Evolutionary conservation across 1,139 yeast species (phyloP).

Genomic region (Yamadazyma triangularis): DNA sequence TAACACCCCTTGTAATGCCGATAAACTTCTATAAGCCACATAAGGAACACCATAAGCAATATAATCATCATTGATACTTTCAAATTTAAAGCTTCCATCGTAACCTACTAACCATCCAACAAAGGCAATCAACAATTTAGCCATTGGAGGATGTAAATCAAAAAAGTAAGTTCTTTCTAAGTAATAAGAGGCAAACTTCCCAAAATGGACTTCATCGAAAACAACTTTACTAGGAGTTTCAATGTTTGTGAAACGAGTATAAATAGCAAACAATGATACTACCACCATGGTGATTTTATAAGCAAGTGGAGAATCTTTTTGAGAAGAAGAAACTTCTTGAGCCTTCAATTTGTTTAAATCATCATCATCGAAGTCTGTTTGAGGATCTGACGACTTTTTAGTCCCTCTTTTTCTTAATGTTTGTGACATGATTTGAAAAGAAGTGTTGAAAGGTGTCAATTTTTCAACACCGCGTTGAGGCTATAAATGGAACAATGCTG

Average conservation of each 20-base stretch:
- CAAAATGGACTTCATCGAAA: conserved; percentile 97
- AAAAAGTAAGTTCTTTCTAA: conserved; percentile 82
- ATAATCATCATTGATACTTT: conserved; percentile 83
- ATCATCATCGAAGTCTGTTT: neutral
- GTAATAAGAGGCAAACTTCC: conserved; percentile 90
- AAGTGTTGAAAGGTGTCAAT: neutral
- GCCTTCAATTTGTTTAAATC: neutral
- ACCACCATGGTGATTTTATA: conserved; percentile 41
- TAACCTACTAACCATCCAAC: conserved; percentile 89
- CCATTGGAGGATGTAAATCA: conserved; percentile 98
- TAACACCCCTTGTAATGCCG: conserved; percentile 77
- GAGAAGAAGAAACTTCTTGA: conserved; percentile 3
- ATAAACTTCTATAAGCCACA: conserved; percentile 75
- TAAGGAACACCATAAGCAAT: conserved; percentile 77
- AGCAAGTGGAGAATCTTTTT: conserved; percentile 24
- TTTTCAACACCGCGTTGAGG: conserved; percentile 5
- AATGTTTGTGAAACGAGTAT: conserved; percentile 66
- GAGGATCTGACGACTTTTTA: neutral
- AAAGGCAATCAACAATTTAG: conserved; percentile 84
- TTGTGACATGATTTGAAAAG: conserved; percentile 18
- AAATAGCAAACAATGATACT: conserved; percentile 64
- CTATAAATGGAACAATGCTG: no score
- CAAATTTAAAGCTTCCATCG: conserved; percentile 87
- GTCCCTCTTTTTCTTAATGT: conserved; percentile 25
- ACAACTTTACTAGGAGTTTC: conserved; percentile 83